A percentile compares a stretch with the other conserved stretches of the same genome.
These are phyloP conservation scores for Rhododendron molle DNA, from an alignment of 148 eudicot genomes.

Conservation along the genomic window DNA sequence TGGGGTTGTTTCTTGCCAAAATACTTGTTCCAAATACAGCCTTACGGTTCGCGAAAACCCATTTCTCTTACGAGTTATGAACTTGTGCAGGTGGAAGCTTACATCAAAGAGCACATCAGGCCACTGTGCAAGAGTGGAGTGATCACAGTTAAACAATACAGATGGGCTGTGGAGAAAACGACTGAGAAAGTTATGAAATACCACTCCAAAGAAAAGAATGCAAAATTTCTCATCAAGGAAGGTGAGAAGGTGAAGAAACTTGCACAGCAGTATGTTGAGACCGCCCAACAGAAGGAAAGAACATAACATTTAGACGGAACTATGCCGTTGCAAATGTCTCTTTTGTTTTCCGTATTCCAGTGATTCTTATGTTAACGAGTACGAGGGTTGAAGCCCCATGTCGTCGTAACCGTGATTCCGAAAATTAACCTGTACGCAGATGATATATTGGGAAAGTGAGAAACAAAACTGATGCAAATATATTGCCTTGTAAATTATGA, in stretches of 20 bases:
- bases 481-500: background rate
- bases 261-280: conserved; percentile 81
- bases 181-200: conserved; percentile 84
- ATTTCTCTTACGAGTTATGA: background rate
- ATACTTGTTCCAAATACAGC: background rate
- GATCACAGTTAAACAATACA: conserved; percentile 74
- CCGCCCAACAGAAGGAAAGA: conserved; percentile 54
- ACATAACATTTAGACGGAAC: background rate
- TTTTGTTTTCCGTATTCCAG: background rate
- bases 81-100: conserved; percentile 68
- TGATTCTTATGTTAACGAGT: background rate
- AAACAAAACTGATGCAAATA: background rate
- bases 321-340: background rate
- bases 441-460: background rate
- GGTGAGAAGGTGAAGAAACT: conserved; percentile 85
- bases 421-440: background rate
- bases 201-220: conserved; percentile 77
- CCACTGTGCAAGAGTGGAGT: conserved; percentile 94
- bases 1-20: background rate
- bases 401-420: background rate
- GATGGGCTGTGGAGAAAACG: conserved; percentile 78
- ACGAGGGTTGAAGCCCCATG: too few relatives aligned
- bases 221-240: conserved; percentile 74
- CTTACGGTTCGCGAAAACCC: background rate
- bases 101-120: conserved; percentile 93